These are phyloP conservation scores for Tulasnella sp. DNA, from an alignment of 768 basidiomycete species.

Conservation along the genomic window DNA sequence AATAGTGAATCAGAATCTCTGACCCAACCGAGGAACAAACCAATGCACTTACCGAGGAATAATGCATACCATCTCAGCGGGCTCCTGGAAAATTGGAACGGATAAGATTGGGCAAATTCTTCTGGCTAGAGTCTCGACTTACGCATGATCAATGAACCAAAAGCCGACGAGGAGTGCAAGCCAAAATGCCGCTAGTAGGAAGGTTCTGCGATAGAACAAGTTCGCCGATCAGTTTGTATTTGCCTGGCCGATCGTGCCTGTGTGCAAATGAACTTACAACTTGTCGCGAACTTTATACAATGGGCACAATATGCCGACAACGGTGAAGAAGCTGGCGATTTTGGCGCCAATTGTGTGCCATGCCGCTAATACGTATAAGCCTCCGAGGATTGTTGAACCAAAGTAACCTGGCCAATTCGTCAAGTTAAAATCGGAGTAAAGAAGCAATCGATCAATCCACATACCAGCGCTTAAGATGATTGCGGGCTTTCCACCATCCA, in stretches of 20 bases:
- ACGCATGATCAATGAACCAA: constrained; percentile 95
- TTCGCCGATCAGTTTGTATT: neutral
- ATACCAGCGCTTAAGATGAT: constrained; percentile 59
- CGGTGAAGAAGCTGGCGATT: constrained; percentile 85
- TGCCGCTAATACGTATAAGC: constrained; percentile 74
- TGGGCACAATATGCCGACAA: constrained; percentile 79
- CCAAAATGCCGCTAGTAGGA: constrained; percentile 72
- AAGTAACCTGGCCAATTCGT: constrained; percentile 54
- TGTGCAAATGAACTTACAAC: constrained; percentile 53
- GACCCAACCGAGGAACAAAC: constrained; percentile 12
- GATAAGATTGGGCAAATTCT: constrained; percentile 16
- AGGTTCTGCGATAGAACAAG: constrained; percentile 58
- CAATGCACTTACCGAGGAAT: constrained; percentile 52
- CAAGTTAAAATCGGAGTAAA: neutral
- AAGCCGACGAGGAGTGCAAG: constrained; percentile 86
- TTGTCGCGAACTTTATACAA: constrained; percentile 84
- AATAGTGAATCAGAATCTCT: constrained; percentile 30
- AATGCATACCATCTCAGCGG: constrained; percentile 81
- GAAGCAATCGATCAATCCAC: neutral
- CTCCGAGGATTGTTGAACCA: constrained; percentile 80
- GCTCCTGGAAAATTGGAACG: constrained; percentile 44
- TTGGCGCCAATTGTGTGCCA: constrained; percentile 90
- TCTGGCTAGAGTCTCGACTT: constrained; percentile 35
- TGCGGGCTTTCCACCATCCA: constrained; percentile 69
- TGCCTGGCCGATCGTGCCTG: neutral